Percentiles rank a stretch among this genome's conserved stretches.
phyloP scores from a whole-genome alignment of 768 basidiomycete genomes.

The Panaeolus cyanescens region DNA sequence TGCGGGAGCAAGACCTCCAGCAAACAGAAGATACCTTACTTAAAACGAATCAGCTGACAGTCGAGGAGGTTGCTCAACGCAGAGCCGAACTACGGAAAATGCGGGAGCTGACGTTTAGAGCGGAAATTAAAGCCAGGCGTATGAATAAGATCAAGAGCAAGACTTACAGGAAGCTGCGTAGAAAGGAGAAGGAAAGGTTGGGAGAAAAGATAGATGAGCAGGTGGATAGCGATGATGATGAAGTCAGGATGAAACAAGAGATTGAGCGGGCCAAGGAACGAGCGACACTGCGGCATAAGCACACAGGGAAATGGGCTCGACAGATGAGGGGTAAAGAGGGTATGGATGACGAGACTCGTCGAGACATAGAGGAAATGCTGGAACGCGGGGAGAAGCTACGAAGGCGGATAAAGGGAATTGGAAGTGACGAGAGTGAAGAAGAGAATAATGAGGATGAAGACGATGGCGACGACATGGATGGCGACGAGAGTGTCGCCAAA shows the following conservation, averaged over 20 bases:
- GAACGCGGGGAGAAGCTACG: slow-evolving; percentile 78
- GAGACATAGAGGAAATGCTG: slow-evolving; percentile 85
- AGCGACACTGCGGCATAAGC: slow-evolving; percentile 87
- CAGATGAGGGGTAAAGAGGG: slow-evolving; percentile 61
- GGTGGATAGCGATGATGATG: slow-evolving; percentile 38
- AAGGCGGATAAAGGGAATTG: slow-evolving; percentile 71
- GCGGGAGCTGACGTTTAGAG: slow-evolving; percentile 93
- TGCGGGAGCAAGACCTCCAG: slow-evolving; percentile 80
- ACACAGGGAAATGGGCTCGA: slow-evolving; percentile 87
- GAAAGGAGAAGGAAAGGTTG: slow-evolving; percentile 73
- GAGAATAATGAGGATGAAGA: slow-evolving; percentile 48
- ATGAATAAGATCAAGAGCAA: slow-evolving; percentile 96
- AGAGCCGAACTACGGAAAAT: slow-evolving; percentile 82
- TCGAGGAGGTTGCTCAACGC: slow-evolving; percentile 85
- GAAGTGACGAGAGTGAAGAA: slow-evolving; percentile 55
- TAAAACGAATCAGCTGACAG: slow-evolving; percentile 75
- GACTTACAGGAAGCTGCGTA: slow-evolving; percentile 82
- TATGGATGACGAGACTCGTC: slow-evolving; percentile 56
- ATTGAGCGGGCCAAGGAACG: slow-evolving; percentile 82
- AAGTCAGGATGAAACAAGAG: slow-evolving; percentile 67
- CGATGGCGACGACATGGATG: slow-evolving; percentile 43
- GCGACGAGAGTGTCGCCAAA: slow-evolving; percentile 46
- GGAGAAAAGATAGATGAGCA: slow-evolving; percentile 52
- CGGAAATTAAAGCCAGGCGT: slow-evolving; percentile 87
- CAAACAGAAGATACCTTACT: slow-evolving; percentile 74